phyloP scores from a whole-genome alignment of 164 flowering plant genomes.

The Vitis rupestris region DNA sequence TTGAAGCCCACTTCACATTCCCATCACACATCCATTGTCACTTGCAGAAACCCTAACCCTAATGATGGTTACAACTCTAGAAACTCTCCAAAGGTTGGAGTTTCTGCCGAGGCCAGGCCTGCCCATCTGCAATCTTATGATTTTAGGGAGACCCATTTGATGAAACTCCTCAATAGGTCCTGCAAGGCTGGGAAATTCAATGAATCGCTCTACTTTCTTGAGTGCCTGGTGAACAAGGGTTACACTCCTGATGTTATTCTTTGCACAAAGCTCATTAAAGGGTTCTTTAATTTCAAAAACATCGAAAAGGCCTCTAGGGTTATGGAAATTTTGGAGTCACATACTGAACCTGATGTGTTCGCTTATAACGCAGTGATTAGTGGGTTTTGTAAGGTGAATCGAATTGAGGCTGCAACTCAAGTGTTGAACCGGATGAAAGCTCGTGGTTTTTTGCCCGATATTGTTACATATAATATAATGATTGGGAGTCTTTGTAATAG shows the following conservation, averaged over 20 bases:
- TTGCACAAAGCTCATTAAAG: slow-evolving; percentile 80
- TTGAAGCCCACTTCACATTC: slow-evolving; percentile 26
- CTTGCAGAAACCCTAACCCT: slow-evolving; percentile 23
- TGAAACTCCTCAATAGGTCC: slow-evolving; percentile 61
- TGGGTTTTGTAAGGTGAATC: slow-evolving; percentile 68
- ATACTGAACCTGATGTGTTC: slow-evolving; percentile 66
- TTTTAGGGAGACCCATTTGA: slow-evolving; percentile 52
- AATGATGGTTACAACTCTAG: slow-evolving; percentile 12
- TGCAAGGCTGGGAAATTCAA: slow-evolving; percentile 58
- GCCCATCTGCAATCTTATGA: slow-evolving; percentile 36
- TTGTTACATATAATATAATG: slow-evolving; percentile 77
- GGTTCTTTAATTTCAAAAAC: slow-evolving; percentile 48
- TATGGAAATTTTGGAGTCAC: slow-evolving; percentile 60
- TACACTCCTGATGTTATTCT: slow-evolving; percentile 67
- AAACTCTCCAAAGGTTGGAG: slow-evolving; percentile 19
- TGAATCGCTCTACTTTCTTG: slow-evolving; percentile 67
- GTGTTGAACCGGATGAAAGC: slow-evolving; percentile 51
- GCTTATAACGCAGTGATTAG: slow-evolving; percentile 73
- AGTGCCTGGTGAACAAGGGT: slow-evolving; percentile 57
- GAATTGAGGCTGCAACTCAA: slow-evolving; percentile 42
- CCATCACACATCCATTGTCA: slow-evolving; percentile 17
- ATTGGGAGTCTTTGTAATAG: slow-evolving; percentile 74
- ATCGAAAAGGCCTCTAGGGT: slow-evolving; percentile 57
- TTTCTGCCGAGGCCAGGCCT: slow-evolving; percentile 34
- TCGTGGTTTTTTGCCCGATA: slow-evolving; percentile 58